These are phyloP conservation scores for Arachnomyces sp. DNA, from an alignment of 2,329 filamentous ascomycete species.

Conservation along the genomic window DNA sequence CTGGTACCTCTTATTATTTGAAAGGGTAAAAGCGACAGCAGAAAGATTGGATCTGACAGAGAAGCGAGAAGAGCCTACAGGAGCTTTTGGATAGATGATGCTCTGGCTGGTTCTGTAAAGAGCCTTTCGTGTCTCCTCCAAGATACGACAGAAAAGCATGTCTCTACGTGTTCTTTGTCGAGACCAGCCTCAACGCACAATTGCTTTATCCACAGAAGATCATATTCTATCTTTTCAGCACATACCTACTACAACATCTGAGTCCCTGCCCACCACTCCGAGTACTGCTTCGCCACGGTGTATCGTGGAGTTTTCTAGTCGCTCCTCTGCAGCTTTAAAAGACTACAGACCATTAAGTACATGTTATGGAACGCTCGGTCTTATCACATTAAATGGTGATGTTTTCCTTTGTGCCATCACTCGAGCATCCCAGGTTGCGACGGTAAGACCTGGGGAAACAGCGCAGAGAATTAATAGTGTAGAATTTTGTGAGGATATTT, in stretches of 20 bases:
- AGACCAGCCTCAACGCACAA: constrained; percentile 78
- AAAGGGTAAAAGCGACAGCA: too few species aligned
- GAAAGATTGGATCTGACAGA: too few species aligned
- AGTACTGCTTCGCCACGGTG: constrained; percentile 51
- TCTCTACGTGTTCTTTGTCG: constrained; percentile 74
- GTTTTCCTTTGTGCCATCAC: constrained; percentile 90
- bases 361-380: constrained; percentile 76
- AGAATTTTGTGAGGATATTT: constrained; percentile 57
- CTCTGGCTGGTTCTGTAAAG: neutral
- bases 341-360: constrained; percentile 73
- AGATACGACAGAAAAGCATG: constrained; percentile 26
- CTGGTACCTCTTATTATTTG: too few species aligned
- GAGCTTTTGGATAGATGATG: too few species aligned
- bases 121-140: neutral
- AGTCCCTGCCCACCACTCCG: constrained; percentile 42
- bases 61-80: too few species aligned
- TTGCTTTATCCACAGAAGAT: constrained; percentile 72
- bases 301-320: constrained; percentile 77
- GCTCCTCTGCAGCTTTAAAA: constrained; percentile 58
- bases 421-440: constrained; percentile 68
- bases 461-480: constrained; percentile 80
- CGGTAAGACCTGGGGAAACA: constrained; percentile 76
- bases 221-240: constrained; percentile 81
- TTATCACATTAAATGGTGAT: constrained; percentile 76
- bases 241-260: constrained; percentile 54